Evolutionary conservation across 2,329 filamentous ascomycete species (phyloP).

Genomic region (Cytospora mali): DNA sequence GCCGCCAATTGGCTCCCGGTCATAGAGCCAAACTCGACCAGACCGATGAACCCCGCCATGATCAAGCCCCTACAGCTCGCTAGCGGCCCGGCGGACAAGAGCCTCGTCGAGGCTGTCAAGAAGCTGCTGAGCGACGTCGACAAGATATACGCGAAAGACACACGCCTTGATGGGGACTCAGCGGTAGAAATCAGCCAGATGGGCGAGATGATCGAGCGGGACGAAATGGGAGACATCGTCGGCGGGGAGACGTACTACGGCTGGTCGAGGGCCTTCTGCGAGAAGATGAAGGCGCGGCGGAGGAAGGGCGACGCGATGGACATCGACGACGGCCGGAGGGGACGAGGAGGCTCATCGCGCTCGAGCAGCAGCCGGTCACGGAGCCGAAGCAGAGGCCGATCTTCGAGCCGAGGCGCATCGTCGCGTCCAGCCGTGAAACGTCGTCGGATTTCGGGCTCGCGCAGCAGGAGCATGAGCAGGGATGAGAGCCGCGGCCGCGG

Average conservation of each 20-base stretch:
- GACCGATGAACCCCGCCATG: conserved; percentile 70
- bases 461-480: conserved; percentile 34
- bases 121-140: conserved; percentile 70
- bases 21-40: conserved; percentile 73
- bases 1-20: conserved; percentile 80
- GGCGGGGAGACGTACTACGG: conserved; percentile 81
- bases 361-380: conserved; percentile 37
- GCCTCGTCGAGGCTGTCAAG: conserved; percentile 70
- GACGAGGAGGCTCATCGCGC: conserved; percentile 41
- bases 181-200: conserved; percentile 72
- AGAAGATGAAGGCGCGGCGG: conserved; percentile 71
- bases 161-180: conserved; percentile 45
- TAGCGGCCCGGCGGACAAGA: conserved; percentile 67
- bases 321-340: conserved; percentile 35
- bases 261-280: conserved; percentile 80
- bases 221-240: conserved; percentile 66
- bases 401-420: conserved; percentile 39
- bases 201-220: conserved; percentile 67
- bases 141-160: conserved; percentile 62
- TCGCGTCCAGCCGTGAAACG: conserved; percentile 45
- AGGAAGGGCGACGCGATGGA: conserved; percentile 36
- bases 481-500: not conserved
- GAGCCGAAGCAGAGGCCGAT: conserved; percentile 37
- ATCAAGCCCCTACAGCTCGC: conserved; percentile 73
- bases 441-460: conserved; percentile 42